Conservation (phyloP, 1,284 basidiomycete species). For the Malassezia nana region DNA sequence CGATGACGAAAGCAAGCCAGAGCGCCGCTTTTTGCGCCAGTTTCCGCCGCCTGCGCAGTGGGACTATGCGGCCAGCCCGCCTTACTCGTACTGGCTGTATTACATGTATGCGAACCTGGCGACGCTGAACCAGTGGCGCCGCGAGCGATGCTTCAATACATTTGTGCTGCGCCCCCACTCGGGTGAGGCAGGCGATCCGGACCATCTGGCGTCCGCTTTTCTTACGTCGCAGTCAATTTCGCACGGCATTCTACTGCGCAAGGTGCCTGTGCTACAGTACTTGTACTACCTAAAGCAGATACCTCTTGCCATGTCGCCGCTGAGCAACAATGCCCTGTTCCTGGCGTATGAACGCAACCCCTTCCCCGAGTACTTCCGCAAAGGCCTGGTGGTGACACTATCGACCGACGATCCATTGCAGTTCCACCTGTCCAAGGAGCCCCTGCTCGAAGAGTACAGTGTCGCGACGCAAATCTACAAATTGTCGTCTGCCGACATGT, state of each 20-base stretch:
- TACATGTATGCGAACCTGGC: conserved; percentile 97
- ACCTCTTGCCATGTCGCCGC: conserved; percentile 81
- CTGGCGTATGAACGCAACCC: conserved; percentile 95
- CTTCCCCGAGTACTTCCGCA: conserved; percentile 90
- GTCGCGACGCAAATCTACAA: conserved; percentile 64
- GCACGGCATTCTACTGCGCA: conserved; percentile 91
- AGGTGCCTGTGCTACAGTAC: conserved; percentile 71
- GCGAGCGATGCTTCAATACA: conserved; percentile 73
- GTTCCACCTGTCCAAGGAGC: conserved; percentile 56
- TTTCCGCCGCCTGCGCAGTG: conserved; percentile 88
- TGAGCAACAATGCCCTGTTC: conserved; percentile 96
- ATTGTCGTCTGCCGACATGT: conserved; percentile 53
- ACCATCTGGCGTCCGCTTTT: conserved; percentile 91
- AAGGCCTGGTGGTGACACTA: conserved; percentile 88
- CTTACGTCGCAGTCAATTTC: conserved; percentile 95
- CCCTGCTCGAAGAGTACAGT: conserved; percentile 89
- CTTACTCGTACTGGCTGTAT: conserved; percentile 86
- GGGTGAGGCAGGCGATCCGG: conserved; percentile 95
- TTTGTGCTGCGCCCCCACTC: conserved; percentile 95
- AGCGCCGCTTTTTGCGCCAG: conserved; percentile 82
- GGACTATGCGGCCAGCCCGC: conserved; percentile 79
- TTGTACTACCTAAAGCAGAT: conserved; percentile 60
- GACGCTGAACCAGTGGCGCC: conserved; percentile 85
- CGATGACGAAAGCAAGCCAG: conserved; percentile 92
- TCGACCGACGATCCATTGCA: conserved; percentile 80